Evolutionary conservation across 2,329 filamentous ascomycete species (phyloP).

Genomic region (Dendryphion nanum): DNA sequence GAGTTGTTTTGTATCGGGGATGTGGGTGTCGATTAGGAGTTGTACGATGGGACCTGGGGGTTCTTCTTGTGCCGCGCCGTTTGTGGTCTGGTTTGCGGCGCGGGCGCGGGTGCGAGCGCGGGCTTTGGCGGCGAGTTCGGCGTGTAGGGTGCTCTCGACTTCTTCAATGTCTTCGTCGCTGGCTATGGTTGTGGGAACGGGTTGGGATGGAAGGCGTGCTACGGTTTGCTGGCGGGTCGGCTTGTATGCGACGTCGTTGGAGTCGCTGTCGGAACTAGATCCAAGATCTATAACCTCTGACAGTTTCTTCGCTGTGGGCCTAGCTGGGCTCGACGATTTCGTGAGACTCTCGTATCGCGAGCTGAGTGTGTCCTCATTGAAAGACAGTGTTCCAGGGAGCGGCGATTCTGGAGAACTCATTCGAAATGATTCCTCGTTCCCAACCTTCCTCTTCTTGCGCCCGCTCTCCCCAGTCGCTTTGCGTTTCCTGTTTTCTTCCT

Average conservation of each 20-base stretch:
- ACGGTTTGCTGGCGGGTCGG: slow-evolving; percentile 6
- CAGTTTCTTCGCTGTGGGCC: slow-evolving; percentile 6
- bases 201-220: slow-evolving; percentile 5
- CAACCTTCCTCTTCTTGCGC: slow-evolving; percentile 21
- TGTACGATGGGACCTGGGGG: slow-evolving; percentile 44
- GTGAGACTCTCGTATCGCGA: slow-evolving; percentile 29
- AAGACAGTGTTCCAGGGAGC: slow-evolving; percentile 8
- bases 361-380: slow-evolving; percentile 21
- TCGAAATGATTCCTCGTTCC: too few species aligned
- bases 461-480: slow-evolving; percentile 25
- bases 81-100: slow-evolving; percentile 18
- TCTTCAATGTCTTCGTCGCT: slow-evolving; percentile 32
- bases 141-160: slow-evolving; percentile 25
- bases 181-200: slow-evolving; percentile 3
- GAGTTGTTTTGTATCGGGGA: slow-evolving; percentile 60
- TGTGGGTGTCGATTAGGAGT: slow-evolving; percentile 66
- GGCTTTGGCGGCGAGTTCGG: slow-evolving; percentile 25
- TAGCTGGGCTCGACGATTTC: slow-evolving; percentile 10
- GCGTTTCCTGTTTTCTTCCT: slow-evolving; percentile 26
- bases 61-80: not conserved
- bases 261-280: slow-evolving; percentile 23
- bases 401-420: slow-evolving; percentile 26
- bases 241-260: slow-evolving; percentile 5
- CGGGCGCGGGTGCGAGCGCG: slow-evolving; percentile 22
- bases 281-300: slow-evolving; percentile 24